Conservation (phyloP, 2,329 filamentous ascomycete species). For the Botrytis byssoidea region DNA sequence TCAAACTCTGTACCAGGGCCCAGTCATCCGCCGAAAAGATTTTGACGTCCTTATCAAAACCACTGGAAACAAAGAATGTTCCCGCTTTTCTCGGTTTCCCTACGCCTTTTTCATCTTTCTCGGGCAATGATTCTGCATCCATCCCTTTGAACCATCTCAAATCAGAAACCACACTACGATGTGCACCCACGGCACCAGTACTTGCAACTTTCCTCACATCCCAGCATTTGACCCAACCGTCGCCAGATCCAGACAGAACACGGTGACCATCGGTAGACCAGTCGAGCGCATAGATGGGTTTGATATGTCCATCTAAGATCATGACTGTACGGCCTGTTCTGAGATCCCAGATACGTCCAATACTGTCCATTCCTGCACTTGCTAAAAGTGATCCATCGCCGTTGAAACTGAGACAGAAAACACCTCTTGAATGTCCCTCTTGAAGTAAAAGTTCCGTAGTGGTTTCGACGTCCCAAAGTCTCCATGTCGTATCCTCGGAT, state of each 20-base stretch:
- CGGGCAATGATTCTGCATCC: slow-evolving; percentile 68
- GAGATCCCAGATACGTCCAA: slow-evolving; percentile 93
- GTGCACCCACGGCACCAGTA: slow-evolving; percentile 82
- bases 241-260: slow-evolving; percentile 87
- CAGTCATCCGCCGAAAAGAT: slow-evolving; percentile 96
- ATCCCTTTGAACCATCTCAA: slow-evolving; percentile 89
- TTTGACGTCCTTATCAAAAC: slow-evolving; percentile 94
- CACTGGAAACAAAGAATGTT: slow-evolving; percentile 86
- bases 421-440: slow-evolving; percentile 91
- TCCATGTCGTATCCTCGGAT: slow-evolving; percentile 95
- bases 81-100: slow-evolving; percentile 77
- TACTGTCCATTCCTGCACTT: slow-evolving; percentile 90
- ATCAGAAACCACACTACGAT: slow-evolving; percentile 88
- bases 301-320: slow-evolving; percentile 85
- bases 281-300: slow-evolving; percentile 88
- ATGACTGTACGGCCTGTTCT: slow-evolving; percentile 91
- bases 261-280: slow-evolving; percentile 91
- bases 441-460: slow-evolving; percentile 82
- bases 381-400: slow-evolving; percentile 86
- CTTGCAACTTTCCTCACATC: slow-evolving; percentile 86
- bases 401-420: slow-evolving; percentile 88
- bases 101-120: slow-evolving; percentile 63
- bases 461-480: slow-evolving; percentile 89
- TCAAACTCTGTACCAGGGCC: slow-evolving; percentile 82
- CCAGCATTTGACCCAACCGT: slow-evolving; percentile 98